Conservation (phyloP, 768 basidiomycete genomes). For the Leccinellum rugosiceps region DNA sequence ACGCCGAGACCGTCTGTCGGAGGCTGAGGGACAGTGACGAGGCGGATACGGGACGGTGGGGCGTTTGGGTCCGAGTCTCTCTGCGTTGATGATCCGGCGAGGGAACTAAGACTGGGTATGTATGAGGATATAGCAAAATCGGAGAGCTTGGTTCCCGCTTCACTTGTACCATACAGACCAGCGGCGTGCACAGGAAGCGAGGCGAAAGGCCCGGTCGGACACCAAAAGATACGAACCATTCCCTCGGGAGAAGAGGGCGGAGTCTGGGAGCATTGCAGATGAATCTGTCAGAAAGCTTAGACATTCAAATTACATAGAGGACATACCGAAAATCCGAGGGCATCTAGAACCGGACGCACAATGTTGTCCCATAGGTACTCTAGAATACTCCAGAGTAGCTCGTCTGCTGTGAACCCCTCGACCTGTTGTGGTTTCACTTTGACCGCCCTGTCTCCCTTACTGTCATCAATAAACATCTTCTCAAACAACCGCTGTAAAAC, state of each 20-base stretch:
- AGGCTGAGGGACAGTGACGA: not conserved
- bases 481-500: not conserved
- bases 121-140: not conserved
- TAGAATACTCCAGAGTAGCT: not conserved
- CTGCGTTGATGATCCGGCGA: not conserved
- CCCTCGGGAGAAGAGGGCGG: not conserved
- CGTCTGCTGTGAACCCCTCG: not conserved
- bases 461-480: not conserved
- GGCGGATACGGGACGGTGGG: not conserved
- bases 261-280: not conserved
- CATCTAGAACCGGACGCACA: not conserved
- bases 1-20: not conserved
- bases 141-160: not conserved
- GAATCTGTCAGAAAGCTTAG: not conserved
- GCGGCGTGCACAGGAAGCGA: not conserved
- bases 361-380: not conserved
- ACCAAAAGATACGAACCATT: not conserved
- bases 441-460: not conserved
- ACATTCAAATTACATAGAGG: not conserved
- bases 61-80: not conserved
- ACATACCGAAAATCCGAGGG: not conserved
- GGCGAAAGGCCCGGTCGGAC: not conserved
- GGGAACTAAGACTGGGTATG: not conserved
- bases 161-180: not conserved
- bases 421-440: not conserved